Conservation (phyloP, 2,329 filamentous ascomycete species). For the Colletotrichum euphorbiae region DNA sequence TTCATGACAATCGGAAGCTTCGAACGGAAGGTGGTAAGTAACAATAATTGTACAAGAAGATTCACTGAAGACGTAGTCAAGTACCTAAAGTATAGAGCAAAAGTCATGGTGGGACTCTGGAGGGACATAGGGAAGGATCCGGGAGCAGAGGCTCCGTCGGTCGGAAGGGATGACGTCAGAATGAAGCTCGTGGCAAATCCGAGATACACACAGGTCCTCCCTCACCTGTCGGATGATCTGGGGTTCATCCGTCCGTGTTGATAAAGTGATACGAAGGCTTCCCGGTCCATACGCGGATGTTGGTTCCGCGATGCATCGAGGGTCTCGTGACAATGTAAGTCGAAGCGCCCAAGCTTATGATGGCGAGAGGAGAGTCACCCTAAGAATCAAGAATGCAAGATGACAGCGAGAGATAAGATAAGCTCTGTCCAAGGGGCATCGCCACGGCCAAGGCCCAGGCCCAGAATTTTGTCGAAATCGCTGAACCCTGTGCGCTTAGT, state of each 20-base stretch:
- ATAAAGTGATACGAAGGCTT: neutral
- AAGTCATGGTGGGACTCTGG: conserved; percentile 1
- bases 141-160: conserved; percentile 19
- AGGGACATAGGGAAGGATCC: neutral
- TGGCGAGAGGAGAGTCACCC: no score
- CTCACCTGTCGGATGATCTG: neutral
- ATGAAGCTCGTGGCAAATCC: conserved; percentile 32
- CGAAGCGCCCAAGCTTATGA: no score
- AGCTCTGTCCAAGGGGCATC: conserved; percentile 3
- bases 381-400: no score
- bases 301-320: neutral
- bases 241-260: neutral
- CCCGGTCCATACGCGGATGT: neutral
- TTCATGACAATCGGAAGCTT: conserved; percentile 10
- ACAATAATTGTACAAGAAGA: neutral
- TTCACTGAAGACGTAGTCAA: neutral
- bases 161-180: conserved; percentile 29
- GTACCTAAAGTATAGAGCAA: neutral
- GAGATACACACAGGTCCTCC: neutral
- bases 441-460: neutral
- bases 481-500: conserved; percentile 1
- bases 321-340: neutral
- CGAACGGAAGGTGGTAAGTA: neutral
- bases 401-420: conserved; percentile 1
- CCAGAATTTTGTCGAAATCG: neutral